Evolutionary conservation across 2,329 filamentous ascomycete genomes (phyloP).

Genomic region (Zalaria obscura): DNA sequence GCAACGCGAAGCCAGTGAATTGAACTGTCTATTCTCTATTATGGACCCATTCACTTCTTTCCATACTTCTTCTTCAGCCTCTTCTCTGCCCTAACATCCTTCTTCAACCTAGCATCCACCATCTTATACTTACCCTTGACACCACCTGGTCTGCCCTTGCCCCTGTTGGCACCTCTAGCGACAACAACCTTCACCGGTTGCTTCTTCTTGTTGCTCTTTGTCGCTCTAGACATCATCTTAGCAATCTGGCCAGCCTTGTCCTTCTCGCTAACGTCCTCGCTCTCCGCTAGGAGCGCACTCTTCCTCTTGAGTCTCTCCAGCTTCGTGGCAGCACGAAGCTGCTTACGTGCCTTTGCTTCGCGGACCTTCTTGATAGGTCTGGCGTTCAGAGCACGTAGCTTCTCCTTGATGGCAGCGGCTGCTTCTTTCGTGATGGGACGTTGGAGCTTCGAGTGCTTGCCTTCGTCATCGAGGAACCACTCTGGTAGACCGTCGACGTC

Average conservation of each 20-base stretch:
- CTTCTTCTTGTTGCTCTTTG: conserved; percentile 60
- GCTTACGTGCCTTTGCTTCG: conserved; percentile 93
- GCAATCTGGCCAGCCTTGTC: conserved; percentile 82
- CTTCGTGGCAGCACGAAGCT: conserved; percentile 80
- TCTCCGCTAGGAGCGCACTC: conserved; percentile 74
- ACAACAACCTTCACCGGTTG: conserved; percentile 78
- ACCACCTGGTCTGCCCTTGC: conserved; percentile 74
- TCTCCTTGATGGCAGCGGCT: conserved; percentile 85
- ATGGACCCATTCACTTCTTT: too few relatives aligned
- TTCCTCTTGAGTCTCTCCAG: conserved; percentile 97
- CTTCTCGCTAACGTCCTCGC: conserved; percentile 87
- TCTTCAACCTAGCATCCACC: conserved; percentile 90
- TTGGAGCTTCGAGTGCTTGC: conserved; percentile 65
- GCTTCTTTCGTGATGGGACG: conserved; percentile 87
- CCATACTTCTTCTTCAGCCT: conserved; percentile 46
- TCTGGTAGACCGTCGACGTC: conserved; percentile 86
- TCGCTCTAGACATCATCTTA: conserved; percentile 67
- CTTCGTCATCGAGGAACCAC: conserved; percentile 95
- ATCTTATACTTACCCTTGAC: conserved; percentile 97
- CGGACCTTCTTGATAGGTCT: conserved; percentile 98
- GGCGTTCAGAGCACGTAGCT: conserved; percentile 81
- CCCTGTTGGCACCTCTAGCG: conserved; percentile 67
- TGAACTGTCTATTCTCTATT: too few relatives aligned
- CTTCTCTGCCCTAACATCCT: conserved; percentile 84
- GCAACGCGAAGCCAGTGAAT: too few relatives aligned